These are phyloP conservation scores for Volvox carteri DNA, from an alignment of 163 green algal species.

Conservation along the genomic window DNA sequence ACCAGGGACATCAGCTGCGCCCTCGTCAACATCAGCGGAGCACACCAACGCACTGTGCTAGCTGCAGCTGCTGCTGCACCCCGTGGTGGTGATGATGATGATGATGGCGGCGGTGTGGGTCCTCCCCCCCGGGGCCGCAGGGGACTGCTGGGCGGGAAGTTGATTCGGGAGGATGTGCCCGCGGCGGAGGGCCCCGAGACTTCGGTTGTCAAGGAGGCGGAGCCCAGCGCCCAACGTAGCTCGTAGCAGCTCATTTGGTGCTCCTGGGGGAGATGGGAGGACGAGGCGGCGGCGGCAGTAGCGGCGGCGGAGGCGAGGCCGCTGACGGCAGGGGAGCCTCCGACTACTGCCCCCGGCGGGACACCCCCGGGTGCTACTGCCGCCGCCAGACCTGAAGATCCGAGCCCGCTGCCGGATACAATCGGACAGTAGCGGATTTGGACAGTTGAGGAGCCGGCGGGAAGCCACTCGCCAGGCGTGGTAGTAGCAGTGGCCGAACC, in stretches of 20 bases:
- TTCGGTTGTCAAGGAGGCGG: background rate
- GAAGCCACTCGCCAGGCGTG: slow-evolving; percentile 22
- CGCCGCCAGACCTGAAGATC: background rate
- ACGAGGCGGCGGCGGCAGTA: background rate
- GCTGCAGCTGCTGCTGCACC: background rate
- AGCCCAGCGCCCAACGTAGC: slow-evolving; percentile 22
- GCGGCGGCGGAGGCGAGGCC: background rate
- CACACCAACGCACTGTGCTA: background rate
- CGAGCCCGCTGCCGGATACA: background rate
- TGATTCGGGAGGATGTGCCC: background rate
- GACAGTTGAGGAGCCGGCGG: background rate
- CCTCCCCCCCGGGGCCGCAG: background rate
- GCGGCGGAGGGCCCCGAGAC: background rate
- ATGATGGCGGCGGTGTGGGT: background rate
- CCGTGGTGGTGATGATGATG: background rate
- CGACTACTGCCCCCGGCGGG: too few relatives aligned
- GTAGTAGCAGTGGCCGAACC: too few relatives aligned
- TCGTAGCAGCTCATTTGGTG: slow-evolving; percentile 28
- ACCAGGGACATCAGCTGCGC: slow-evolving; percentile 42
- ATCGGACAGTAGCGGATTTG: slow-evolving; percentile 44
- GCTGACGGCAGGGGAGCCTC: background rate
- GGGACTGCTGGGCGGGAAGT: background rate
- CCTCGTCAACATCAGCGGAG: background rate
- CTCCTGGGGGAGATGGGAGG: background rate
- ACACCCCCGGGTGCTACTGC: background rate